Evolutionary conservation across 2,329 filamentous ascomycete genomes (phyloP).

Genomic region (Chaetomium strumarium): DNA sequence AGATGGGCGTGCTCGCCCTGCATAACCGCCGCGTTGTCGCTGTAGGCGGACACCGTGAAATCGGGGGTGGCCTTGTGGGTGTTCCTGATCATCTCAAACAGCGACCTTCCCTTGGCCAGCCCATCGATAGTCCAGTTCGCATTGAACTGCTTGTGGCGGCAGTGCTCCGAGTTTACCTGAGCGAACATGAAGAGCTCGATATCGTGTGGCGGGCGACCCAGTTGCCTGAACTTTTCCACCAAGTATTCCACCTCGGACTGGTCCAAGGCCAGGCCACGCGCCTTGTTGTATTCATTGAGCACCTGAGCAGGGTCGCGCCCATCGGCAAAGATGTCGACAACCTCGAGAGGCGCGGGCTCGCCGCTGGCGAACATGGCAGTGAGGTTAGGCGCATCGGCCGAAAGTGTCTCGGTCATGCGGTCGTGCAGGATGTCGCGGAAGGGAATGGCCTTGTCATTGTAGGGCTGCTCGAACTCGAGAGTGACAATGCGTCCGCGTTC

Average conservation of each 20-base stretch:
- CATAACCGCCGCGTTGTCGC: constrained; percentile 93
- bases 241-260: constrained; percentile 85
- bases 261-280: constrained; percentile 81
- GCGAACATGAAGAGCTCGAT: constrained; percentile 99
- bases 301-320: constrained; percentile 61
- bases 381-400: constrained; percentile 60
- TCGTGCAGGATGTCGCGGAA: constrained; percentile 75
- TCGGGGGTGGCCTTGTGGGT: constrained; percentile 79
- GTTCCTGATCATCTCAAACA: constrained; percentile 96
- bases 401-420: constrained; percentile 89
- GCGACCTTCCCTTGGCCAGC: constrained; percentile 65
- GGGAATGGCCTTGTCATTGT: constrained; percentile 42
- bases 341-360: constrained; percentile 56
- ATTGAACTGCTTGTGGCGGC: constrained; percentile 84
- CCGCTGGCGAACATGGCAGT: constrained; percentile 72
- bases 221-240: constrained; percentile 70
- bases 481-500: constrained; percentile 80
- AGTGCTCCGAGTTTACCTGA: constrained; percentile 98
- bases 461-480: constrained; percentile 52
- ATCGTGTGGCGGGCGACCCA: constrained; percentile 67
- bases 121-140: constrained; percentile 94
- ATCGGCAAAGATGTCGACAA: constrained; percentile 66
- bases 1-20: constrained; percentile 65
- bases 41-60: constrained; percentile 91
- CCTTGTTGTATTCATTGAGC: constrained; percentile 76